Conservation (phyloP, 2,329 filamentous ascomycete genomes). For the Botrytis pseudocinerea region DNA sequence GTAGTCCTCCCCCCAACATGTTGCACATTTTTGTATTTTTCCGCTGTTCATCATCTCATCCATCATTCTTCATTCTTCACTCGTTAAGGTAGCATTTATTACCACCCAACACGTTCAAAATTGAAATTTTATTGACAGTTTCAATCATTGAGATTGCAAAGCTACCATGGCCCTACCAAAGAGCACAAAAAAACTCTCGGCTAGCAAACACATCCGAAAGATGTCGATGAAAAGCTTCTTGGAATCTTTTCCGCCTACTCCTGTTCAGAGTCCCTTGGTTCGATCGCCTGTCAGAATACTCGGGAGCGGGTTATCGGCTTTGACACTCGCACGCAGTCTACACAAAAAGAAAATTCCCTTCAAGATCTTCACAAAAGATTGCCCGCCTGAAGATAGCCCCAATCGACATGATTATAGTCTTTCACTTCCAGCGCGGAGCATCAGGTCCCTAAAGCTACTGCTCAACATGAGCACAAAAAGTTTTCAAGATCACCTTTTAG, state of each 20-base stretch:
- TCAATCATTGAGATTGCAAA: background rate
- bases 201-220: background rate
- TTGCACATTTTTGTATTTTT: background rate
- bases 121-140: background rate
- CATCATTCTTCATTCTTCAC: background rate
- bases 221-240: background rate
- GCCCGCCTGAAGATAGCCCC: background rate
- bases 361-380: background rate
- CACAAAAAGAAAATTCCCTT: background rate
- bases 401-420: background rate
- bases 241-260: background rate
- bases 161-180: background rate
- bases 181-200: background rate
- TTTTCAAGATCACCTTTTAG: background rate
- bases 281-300: slow-evolving; percentile 9
- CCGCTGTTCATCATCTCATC: background rate
- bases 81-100: background rate
- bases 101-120: background rate
- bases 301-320: slow-evolving; percentile 7
- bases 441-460: background rate
- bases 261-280: background rate
- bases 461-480: background rate
- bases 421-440: background rate
- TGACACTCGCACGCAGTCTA: slow-evolving; percentile 3
- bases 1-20: background rate